Percentiles rank a stretch among this genome's conserved stretches.
These are phyloP conservation scores for Podospora appendiculata DNA, from an alignment of 495 filamentous ascomycete species.

Conservation along the genomic window DNA sequence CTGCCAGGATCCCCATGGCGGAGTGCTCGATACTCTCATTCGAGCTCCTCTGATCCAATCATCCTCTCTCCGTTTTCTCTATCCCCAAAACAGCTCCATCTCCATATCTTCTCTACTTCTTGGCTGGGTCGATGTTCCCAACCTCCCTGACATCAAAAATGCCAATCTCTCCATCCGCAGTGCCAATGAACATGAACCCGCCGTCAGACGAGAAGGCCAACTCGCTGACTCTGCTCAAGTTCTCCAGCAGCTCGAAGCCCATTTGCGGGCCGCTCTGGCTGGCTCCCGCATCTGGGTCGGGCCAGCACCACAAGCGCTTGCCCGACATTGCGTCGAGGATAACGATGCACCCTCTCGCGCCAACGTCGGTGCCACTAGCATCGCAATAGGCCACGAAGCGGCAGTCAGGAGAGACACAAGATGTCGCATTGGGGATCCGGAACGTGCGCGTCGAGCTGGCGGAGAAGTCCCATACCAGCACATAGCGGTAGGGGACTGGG, in stretches of 20 bases:
- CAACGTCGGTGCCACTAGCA: slow-evolving; percentile 16
- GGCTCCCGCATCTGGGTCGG: slow-evolving; percentile 20
- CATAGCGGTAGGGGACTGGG: slow-evolving; percentile 19
- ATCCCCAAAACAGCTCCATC: too few relatives aligned
- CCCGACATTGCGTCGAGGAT: slow-evolving; percentile 27
- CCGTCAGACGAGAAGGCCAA: slow-evolving; percentile 24
- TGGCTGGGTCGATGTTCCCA: neutral
- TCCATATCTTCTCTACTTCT: neutral
- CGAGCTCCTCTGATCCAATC: too few relatives aligned
- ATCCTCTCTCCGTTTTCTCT: too few relatives aligned
- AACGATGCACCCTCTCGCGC: slow-evolving; percentile 21
- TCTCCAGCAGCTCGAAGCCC: slow-evolving; percentile 18
- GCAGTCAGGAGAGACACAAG: slow-evolving; percentile 27
- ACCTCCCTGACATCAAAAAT: slow-evolving; percentile 25
- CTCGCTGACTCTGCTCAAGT: slow-evolving; percentile 21
- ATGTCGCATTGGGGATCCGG: slow-evolving; percentile 25
- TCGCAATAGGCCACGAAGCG: slow-evolving; percentile 27
- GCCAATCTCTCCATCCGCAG: slow-evolving; percentile 16
- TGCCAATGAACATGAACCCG: slow-evolving; percentile 24
- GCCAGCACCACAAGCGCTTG: slow-evolving; percentile 26
- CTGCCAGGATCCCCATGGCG: too few relatives aligned
- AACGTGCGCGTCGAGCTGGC: slow-evolving; percentile 23
- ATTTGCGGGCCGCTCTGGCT: slow-evolving; percentile 5
- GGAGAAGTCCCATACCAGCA: slow-evolving; percentile 28
- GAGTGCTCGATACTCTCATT: too few relatives aligned